Evolutionary conservation across 176 grass and related monocot genomes (phyloP).

Genomic region (Bromus sterilis): DNA sequence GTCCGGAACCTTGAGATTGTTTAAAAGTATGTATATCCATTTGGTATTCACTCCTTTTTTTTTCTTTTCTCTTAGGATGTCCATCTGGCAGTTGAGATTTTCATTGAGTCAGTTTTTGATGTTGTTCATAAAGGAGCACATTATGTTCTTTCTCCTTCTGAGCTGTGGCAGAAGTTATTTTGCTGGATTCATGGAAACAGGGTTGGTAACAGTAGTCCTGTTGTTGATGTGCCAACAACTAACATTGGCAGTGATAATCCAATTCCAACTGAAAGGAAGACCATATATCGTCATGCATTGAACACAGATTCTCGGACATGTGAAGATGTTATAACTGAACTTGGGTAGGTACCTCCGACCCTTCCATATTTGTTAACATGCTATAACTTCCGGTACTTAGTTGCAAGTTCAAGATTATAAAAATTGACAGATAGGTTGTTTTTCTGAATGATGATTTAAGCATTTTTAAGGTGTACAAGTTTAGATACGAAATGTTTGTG

Average conservation of each 20-base stretch:
- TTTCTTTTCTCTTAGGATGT: conserved; percentile 52
- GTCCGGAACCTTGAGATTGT: neutral
- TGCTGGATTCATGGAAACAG: conserved; percentile 47
- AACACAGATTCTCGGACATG: conserved; percentile 95
- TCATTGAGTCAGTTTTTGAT: conserved; percentile 90
- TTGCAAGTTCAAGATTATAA: neutral
- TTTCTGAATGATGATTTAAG: neutral
- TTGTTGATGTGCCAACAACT: conserved; percentile 48
- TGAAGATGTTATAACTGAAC: conserved; percentile 93
- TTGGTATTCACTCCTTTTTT: neutral
- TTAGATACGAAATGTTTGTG: neutral
- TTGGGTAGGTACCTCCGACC: conserved; percentile 52
- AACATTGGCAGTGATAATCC: conserved; percentile 71
- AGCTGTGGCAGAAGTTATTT: conserved; percentile 63
- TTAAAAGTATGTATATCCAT: neutral
- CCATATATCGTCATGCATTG: conserved; percentile 60
- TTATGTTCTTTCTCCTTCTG: conserved; percentile 84
- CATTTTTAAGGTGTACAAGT: neutral
- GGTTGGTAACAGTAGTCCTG: conserved; percentile 21
- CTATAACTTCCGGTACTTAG: conserved; percentile 5
- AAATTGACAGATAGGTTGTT: neutral
- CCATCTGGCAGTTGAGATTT: conserved; percentile 91
- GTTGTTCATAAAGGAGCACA: conserved; percentile 74
- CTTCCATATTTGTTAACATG: conserved; percentile 15
- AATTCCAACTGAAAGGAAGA: conserved; percentile 52